Percentiles rank a stretch among this genome's conserved stretches.
These are phyloP conservation scores for Leishmania arabica DNA, from an alignment of 208 protist species.

Conservation along the genomic window DNA sequence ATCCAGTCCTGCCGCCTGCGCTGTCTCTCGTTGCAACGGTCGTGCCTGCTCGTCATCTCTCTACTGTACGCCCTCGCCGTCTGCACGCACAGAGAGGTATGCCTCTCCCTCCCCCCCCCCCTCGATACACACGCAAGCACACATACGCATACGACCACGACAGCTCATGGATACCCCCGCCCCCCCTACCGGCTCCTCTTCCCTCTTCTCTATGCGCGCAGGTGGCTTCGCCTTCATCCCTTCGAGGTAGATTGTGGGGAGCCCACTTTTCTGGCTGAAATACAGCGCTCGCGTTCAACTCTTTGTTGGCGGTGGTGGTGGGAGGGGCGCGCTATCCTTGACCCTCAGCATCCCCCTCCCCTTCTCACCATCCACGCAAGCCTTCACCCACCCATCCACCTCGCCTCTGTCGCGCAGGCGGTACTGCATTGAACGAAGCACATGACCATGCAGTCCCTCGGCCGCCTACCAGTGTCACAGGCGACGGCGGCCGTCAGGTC, in stretches of 20 bases:
- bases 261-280: not conserved
- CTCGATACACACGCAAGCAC: not conserved
- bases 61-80: not conserved
- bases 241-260: not conserved
- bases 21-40: not conserved
- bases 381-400: not conserved
- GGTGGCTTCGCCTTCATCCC: not conserved
- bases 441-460: constrained; percentile 4
- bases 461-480: not conserved
- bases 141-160: not conserved
- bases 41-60: not conserved
- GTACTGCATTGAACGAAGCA: not conserved
- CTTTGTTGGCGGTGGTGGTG: not conserved
- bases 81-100: not conserved
- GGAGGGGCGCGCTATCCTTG: not conserved
- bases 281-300: not conserved
- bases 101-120: not conserved
- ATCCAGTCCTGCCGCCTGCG: not conserved
- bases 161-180: not conserved
- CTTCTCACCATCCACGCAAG: not conserved
- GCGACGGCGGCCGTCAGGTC: too few species aligned
- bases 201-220: not conserved
- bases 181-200: not conserved
- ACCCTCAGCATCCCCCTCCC: not conserved
- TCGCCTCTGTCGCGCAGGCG: not conserved